phyloP scores from a whole-genome alignment of 345 rosid genomes.

The Noccaea caerulescens region DNA sequence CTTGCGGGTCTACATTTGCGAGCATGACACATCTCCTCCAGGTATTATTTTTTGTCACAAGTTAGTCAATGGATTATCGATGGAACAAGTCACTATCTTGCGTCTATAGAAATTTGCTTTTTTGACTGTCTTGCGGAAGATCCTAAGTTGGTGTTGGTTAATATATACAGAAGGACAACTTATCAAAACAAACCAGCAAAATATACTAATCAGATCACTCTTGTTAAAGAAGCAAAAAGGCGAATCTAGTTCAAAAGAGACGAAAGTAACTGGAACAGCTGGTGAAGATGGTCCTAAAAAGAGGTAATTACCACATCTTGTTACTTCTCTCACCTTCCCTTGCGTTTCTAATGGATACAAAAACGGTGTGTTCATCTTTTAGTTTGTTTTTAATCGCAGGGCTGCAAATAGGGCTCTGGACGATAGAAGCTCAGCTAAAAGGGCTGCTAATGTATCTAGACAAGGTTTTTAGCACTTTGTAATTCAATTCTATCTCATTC shows the following conservation, averaged over 20 bases:
- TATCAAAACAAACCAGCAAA: slow-evolving; percentile 87
- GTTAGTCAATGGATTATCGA: not conserved
- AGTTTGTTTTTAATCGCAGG: slow-evolving; percentile 44
- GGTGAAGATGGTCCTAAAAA: slow-evolving; percentile 71
- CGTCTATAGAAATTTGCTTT: not conserved
- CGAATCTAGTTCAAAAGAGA: slow-evolving; percentile 64
- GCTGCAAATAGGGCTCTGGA: slow-evolving; percentile 71
- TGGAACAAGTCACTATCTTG: slow-evolving; percentile 1
- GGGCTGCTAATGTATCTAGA: slow-evolving; percentile 56
- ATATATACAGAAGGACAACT: slow-evolving; percentile 63
- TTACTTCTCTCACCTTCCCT: not conserved
- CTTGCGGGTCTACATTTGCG: slow-evolving; percentile 75
- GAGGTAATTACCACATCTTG: slow-evolving; percentile 49
- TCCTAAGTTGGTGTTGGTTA: slow-evolving; percentile 17
- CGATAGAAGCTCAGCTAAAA: slow-evolving; percentile 63
- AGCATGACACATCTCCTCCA: slow-evolving; percentile 82
- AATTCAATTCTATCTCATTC: not conserved
- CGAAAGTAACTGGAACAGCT: slow-evolving; percentile 52
- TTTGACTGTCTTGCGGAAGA: not conserved
- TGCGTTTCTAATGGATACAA: not conserved
- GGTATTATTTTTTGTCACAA: slow-evolving; percentile 35
- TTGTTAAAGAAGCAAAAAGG: slow-evolving; percentile 69
- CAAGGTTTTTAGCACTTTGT: slow-evolving; percentile 50
- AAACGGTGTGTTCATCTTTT: slow-evolving; percentile 12
- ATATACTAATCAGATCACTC: slow-evolving; percentile 90